These are phyloP conservation scores for Alternaria sp. DNA, from an alignment of 2,329 filamentous ascomycete genomes.

Conservation along the genomic window DNA sequence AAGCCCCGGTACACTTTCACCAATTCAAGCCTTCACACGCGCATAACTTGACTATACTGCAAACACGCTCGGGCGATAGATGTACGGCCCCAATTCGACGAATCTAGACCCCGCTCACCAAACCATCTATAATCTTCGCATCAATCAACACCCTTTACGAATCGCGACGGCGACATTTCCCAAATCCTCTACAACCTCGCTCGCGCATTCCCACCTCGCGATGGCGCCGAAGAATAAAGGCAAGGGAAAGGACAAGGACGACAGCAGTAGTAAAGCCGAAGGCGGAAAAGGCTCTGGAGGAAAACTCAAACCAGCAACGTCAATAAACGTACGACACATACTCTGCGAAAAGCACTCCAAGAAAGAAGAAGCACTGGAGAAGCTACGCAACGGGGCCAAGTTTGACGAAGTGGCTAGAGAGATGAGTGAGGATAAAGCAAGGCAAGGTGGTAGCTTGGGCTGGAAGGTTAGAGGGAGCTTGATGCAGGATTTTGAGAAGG, in stretches of 20 bases:
- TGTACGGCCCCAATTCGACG: not conserved
- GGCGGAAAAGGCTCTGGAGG: slow-evolving; percentile 41
- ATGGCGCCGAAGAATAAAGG: slow-evolving; percentile 44
- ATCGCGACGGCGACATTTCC: not conserved
- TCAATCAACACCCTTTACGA: not conserved
- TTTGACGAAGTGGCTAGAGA: slow-evolving; percentile 78
- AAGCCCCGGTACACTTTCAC: slow-evolving; percentile 6
- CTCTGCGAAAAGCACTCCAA: slow-evolving; percentile 79
- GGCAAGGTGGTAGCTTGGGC: slow-evolving; percentile 72
- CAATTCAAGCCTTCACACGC: not conserved
- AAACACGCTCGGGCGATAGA: not conserved
- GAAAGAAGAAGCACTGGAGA: slow-evolving; percentile 77
- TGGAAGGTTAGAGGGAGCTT: slow-evolving; percentile 76
- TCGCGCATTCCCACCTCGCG: not conserved
- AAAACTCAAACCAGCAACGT: slow-evolving; percentile 69
- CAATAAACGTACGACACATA: slow-evolving; percentile 77
- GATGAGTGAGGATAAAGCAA: slow-evolving; percentile 79
- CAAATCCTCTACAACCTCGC: not conserved
- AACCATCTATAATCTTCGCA: not conserved
- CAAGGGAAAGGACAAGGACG: slow-evolving; percentile 38
- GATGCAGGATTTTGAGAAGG: slow-evolving; percentile 73
- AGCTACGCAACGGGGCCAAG: slow-evolving; percentile 71
- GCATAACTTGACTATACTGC: slow-evolving; percentile 2
- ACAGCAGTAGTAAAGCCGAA: slow-evolving; percentile 23
- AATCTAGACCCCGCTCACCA: not conserved